Base-by-base conservation (phyloP, 2,329 filamentous ascomycete species). In the Colletotrichum salicis region DNA sequence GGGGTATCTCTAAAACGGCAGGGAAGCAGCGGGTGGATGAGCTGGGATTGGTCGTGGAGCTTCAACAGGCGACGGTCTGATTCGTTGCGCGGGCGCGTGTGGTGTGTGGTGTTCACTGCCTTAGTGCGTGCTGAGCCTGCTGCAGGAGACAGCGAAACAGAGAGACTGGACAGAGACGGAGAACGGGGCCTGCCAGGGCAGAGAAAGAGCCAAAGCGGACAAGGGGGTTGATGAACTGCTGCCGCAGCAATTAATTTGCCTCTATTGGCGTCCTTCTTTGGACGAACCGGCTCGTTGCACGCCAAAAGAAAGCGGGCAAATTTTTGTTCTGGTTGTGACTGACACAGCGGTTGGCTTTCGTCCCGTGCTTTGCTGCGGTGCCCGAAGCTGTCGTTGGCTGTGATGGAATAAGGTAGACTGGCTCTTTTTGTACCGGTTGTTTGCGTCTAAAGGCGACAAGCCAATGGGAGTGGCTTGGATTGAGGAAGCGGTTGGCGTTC, bases 11-110 rank as follows among this genome's bases (percentile, higher is more conserved):
- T 64, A 73, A 76, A 77, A 74, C 77, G 74, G 76, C 77, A 75
- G 76, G 69, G 61, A 56, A 56, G 62, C 58, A 62, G 55, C 54
- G 59, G 64, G 45, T 24, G 45, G 54, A 37, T 27, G 54, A 37
- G 54, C 54, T 12, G 29, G 41, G 73, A 73, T 74, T 74, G 71
- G 65, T 45, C 45, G 48, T 41, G 58, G 72, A 71, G 75, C 75
- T 73, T 73, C 72, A 74, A 77, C 72, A 76, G 75, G 73, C 76
- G 76, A 78, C 75, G 73, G 74, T 69, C 71, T 64, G 75, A 78
- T 77, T 78, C 75, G 77, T 73, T 71, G 67, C 54, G 64, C 65
- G 67, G 76, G 78, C 78, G 78, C 78, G 77, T 77, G 76, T 77
- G 76, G 72, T 74, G 74, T 76, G 76, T 78, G 72, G 69, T 74